These are phyloP conservation scores for Gaeumannomyces sp. DNA, from an alignment of 2,329 filamentous ascomycete species.

Conservation along the genomic window DNA sequence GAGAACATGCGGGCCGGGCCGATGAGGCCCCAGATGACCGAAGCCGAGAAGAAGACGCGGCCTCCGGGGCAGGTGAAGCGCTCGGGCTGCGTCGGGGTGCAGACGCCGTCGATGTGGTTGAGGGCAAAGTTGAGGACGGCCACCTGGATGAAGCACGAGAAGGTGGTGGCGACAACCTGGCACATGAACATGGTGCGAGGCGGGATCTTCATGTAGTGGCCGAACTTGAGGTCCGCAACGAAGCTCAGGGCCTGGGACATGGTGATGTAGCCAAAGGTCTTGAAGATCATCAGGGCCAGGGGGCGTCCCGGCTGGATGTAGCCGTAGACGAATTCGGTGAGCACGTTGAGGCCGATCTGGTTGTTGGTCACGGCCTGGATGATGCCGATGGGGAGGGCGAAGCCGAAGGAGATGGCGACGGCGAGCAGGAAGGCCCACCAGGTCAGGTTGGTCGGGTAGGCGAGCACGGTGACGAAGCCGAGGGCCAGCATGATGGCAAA, in stretches of 20 bases:
- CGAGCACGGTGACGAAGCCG: slow-evolving; percentile 48
- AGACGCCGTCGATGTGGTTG: slow-evolving; percentile 56
- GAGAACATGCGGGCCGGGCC: slow-evolving; percentile 59
- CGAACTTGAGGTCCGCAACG: slow-evolving; percentile 61
- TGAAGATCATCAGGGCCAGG: slow-evolving; percentile 67
- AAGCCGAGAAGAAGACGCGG: slow-evolving; percentile 56
- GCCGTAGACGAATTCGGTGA: slow-evolving; percentile 68
- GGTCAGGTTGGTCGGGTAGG: slow-evolving; percentile 59
- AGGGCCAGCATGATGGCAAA: slow-evolving; percentile 48
- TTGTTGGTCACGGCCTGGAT: slow-evolving; percentile 66
- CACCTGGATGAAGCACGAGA: slow-evolving; percentile 62
- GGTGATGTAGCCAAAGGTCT: slow-evolving; percentile 57
- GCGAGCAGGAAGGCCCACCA: slow-evolving; percentile 70
- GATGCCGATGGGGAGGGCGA: slow-evolving; percentile 62
- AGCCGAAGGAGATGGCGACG: slow-evolving; percentile 56
- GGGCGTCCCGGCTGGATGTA: slow-evolving; percentile 70
- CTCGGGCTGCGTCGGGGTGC: slow-evolving; percentile 48
- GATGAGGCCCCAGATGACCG: slow-evolving; percentile 62
- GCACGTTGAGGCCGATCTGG: slow-evolving; percentile 65
- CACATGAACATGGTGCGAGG: slow-evolving; percentile 61
- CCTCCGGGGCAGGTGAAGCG: slow-evolving; percentile 60
- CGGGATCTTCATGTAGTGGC: slow-evolving; percentile 68
- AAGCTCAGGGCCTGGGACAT: slow-evolving; percentile 62
- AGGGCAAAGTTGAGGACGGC: slow-evolving; percentile 57
- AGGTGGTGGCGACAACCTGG: slow-evolving; percentile 59